Evolutionary conservation across 148 eudicot genomes (phyloP), one percentile per base, ranked within the genome.

Genomic region (Rhododendron mucronatum): DNA sequence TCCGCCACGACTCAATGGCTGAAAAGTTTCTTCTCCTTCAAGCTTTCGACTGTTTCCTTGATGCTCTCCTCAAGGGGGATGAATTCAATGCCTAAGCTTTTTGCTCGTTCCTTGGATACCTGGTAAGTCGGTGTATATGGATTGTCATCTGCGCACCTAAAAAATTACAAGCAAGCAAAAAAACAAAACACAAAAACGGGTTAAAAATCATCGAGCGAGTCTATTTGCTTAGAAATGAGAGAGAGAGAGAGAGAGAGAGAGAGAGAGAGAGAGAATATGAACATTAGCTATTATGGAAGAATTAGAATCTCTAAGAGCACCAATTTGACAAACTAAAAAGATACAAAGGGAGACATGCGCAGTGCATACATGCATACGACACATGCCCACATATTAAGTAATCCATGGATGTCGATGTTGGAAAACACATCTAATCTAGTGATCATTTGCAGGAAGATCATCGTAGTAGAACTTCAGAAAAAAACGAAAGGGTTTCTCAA

Each of bases 11-110:
- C 82, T 80, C 39, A 80, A 14, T 5, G 20, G 8, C 35, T 50
- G 82, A 90, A 82, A 30, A 93, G 87, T 44, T 89, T 84, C 91
- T 92, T 95, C 90, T 90, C 94, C 86, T 91, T 91, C 84, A 95
- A 88, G 91, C 91, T 90, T 18, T 92, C 95, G 21, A 93, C 90
- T 57, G 95, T 93, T 61, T 93, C 98, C 90, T 89, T 93, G 74
- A 95, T 75, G 78, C 91, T 89, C 28, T 81, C 85, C 77, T 86
- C 83, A 11, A 95, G 87, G 75, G 94, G 91, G 57, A 71, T 92
- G 90, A 83, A 95, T 20, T 90, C 84, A 26, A 95, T 90, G 61
- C 98, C 96, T 78, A 95, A 89, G 67, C 90, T 88, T 84, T 87
- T 86, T 30, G 90, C 82, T 82, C 85, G 93, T 18, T 92, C 94